Percentiles rank a stretch among this genome's conserved stretches.
phyloP scores from a whole-genome alignment of 495 filamentous ascomycete species.

The Trypethelium eluteriae region DNA sequence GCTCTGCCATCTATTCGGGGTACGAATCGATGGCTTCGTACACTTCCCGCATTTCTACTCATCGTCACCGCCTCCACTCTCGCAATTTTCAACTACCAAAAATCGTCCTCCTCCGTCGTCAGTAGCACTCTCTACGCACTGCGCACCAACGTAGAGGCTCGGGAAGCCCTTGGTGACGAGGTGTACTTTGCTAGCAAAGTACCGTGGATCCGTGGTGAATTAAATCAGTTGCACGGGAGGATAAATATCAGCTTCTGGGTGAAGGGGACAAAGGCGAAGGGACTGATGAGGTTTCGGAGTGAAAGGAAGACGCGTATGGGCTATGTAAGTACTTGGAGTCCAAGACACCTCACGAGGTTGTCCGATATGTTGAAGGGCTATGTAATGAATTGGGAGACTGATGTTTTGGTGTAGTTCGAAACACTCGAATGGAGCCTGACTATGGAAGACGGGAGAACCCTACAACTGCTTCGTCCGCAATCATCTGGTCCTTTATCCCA shows the following conservation, averaged over 20 bases:
- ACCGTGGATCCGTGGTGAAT: slow-evolving; percentile 86
- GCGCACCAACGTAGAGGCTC: slow-evolving; percentile 65
- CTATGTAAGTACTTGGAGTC: slow-evolving; percentile 45
- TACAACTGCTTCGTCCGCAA: slow-evolving; percentile 27
- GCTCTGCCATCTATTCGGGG: slow-evolving; percentile 52
- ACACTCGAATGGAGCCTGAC: slow-evolving; percentile 99
- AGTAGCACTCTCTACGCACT: slow-evolving; percentile 82
- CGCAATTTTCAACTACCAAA: slow-evolving; percentile 98
- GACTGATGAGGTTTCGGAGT: slow-evolving; percentile 75
- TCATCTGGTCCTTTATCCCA: background rate
- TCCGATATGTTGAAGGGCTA: background rate
- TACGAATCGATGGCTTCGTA: slow-evolving; percentile 43
- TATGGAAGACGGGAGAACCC: slow-evolving; percentile 45
- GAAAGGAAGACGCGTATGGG: slow-evolving; percentile 64
- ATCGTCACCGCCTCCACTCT: slow-evolving; percentile 59
- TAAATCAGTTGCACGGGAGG: slow-evolving; percentile 88
- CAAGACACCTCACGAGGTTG: background rate
- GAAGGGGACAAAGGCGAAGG: slow-evolving; percentile 65
- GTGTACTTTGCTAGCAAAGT: slow-evolving; percentile 83
- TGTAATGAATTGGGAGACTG: background rate
- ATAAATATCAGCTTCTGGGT: slow-evolving; percentile 86
- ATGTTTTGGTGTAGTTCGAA: slow-evolving; percentile 55
- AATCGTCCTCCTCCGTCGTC: slow-evolving; percentile 72
- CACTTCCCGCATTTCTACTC: slow-evolving; percentile 51
- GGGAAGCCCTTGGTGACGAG: slow-evolving; percentile 75